Evolutionary conservation across 2,329 filamentous ascomycete genomes (phyloP), one percentile per base, ranked within the genome.

Genomic region (Coniochaeta sp.): DNA sequence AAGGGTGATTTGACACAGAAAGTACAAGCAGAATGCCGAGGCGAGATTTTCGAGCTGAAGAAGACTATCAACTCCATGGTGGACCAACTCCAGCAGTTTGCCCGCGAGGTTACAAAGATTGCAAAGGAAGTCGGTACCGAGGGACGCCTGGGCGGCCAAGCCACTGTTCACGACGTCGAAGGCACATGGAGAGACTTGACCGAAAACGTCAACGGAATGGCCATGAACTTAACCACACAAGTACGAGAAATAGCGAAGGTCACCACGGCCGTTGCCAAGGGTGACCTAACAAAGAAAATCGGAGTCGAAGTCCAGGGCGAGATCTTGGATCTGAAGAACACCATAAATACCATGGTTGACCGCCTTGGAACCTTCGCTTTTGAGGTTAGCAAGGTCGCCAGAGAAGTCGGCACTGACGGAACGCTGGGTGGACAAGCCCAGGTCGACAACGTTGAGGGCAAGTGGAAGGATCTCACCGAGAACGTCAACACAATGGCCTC

Each of bases 31-130:
- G 91, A 91, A 70, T 93, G 90, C 76, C 89, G 88, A 78, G 96
- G 89, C 74, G 95, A 93, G 81, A 98, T 93, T 69, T 89, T 87
- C 71, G 91, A 90, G 78, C 89, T 99, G 70, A 99, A 99, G 77
- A 93, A 92, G 62, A 98, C 95, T 55, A 99, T 98, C 80, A 99
- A 99, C 77, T 95, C 90, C 72, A 99, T 99, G 93, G 93, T 99
- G 66, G 95, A 97, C 73, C 95, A 97, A 74, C 81, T 99, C 61
- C 91, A 96, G 71, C 93, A 97, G 71, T 98, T 98, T 72, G 95
- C 95, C 10, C 90, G 92, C 70, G 93, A 98, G 77, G 95, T 99
- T 68, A 98, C 93, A 40, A 96, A 95, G 75, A 90, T 99, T 70
- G 93, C 93, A 40, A 89, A 91, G 72, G 93, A 98, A 75, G 95